Percentiles rank a stretch among this genome's conserved stretches.
These are phyloP conservation scores for Globisporangium cederbergense DNA, from an alignment of 352 stramenopile species.

Conservation along the genomic window DNA sequence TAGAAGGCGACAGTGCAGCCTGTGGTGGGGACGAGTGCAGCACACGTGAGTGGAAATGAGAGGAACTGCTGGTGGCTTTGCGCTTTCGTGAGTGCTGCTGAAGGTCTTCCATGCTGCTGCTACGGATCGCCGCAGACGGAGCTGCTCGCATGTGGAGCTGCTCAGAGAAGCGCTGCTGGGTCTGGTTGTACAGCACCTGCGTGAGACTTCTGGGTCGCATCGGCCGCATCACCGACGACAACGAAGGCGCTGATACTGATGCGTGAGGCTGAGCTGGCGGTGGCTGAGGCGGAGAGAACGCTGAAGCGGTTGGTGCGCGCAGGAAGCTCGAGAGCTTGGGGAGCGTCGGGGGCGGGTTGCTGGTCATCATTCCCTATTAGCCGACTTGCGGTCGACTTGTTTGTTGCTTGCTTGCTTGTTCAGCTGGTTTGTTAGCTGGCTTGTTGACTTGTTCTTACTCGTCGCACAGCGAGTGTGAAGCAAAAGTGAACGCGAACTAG, in stretches of 20 bases:
- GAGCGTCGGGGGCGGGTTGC: conserved; percentile 13
- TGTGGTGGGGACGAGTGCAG: not conserved
- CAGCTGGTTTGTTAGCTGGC: not conserved
- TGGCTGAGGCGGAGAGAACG: not conserved
- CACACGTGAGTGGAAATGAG: not conserved
- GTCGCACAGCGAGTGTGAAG: not conserved
- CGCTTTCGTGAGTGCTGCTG: conserved; percentile 9
- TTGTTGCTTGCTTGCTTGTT: not conserved
- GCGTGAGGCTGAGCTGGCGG: not conserved
- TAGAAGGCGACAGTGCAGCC: not conserved
- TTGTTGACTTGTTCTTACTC: not conserved
- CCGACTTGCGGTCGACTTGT: too few species aligned
- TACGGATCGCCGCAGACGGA: not conserved
- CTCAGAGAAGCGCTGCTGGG: conserved; percentile 2
- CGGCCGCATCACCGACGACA: not conserved
- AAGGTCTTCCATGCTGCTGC: not conserved
- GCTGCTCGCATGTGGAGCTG: not conserved
- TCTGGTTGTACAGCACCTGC: not conserved
- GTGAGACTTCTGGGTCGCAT: not conserved
- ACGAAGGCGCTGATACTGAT: not conserved
- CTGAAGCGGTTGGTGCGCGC: conserved; percentile 11
- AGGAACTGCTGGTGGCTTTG: not conserved
- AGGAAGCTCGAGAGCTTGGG: conserved; percentile 31
- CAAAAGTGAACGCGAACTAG: not conserved
- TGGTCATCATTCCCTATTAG: conserved; percentile 4